Evolutionary conservation across 306 rosid genomes (phyloP).

Genomic region (Begonia peltatifolia): DNA sequence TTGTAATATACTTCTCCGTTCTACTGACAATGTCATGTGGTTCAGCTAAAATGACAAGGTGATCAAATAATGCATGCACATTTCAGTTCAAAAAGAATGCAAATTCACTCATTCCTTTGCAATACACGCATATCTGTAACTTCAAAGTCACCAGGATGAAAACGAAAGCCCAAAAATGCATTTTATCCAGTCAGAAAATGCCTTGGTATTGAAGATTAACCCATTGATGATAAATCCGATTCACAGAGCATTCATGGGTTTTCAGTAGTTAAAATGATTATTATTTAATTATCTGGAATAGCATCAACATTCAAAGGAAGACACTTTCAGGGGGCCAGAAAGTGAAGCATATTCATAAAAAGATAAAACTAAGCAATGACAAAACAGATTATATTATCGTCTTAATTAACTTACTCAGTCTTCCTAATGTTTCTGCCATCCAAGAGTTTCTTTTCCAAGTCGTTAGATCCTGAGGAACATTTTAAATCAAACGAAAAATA

Average conservation of each 20-base stretch:
- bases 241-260: too few species aligned
- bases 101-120: not conserved
- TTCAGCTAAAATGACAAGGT: too few species aligned
- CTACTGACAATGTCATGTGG: too few species aligned
- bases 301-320: too few species aligned
- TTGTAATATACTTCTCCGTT: too few species aligned
- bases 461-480: conserved; percentile 32
- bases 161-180: not conserved
- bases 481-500: conserved; percentile 12
- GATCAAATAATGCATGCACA: not conserved
- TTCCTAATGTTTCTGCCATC: conserved; percentile 26
- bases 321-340: too few species aligned
- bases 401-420: conserved; percentile 28
- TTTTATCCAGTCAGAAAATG: not conserved
- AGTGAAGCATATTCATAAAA: too few species aligned
- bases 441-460: conserved; percentile 15
- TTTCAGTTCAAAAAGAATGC: conserved; percentile 1
- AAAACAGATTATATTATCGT: conserved; percentile 1
- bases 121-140: too few species aligned
- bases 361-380: not conserved
- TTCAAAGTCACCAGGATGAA: too few species aligned
- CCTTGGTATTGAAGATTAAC: not conserved
- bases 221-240: too few species aligned
- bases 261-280: too few species aligned
- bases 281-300: too few species aligned